These are phyloP conservation scores for Podospora anserina DNA, from an alignment of 495 filamentous ascomycete species.

Conservation along the genomic window DNA sequence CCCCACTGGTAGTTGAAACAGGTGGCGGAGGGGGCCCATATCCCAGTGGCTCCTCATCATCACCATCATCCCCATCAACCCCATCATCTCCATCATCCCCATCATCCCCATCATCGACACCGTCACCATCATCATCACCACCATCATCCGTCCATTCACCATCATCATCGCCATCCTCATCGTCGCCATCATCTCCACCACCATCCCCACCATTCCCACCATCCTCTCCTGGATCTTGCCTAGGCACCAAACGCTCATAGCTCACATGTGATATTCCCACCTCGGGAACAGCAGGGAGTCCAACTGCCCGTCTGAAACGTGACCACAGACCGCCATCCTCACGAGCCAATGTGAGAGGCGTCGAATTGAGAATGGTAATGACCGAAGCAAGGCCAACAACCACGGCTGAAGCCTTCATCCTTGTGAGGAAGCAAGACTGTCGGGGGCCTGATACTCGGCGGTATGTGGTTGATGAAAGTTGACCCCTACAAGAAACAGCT, in stretches of 20 bases:
- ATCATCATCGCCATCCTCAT: background rate
- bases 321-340: constrained; percentile 28
- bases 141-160: background rate
- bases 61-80: background rate
- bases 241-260: constrained; percentile 14
- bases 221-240: constrained; percentile 20
- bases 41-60: constrained; percentile 37
- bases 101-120: background rate
- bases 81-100: background rate
- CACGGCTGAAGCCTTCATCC: constrained; percentile 40
- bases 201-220: background rate
- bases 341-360: constrained; percentile 31
- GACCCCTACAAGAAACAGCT: background rate
- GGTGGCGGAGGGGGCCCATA: constrained; percentile 39
- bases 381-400: constrained; percentile 36
- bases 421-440: background rate
- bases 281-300: constrained; percentile 2
- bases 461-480: background rate
- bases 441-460: background rate
- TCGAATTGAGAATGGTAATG: constrained; percentile 30
- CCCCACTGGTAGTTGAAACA: background rate
- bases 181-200: constrained; percentile 1
- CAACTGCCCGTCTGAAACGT: constrained; percentile 25
- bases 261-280: constrained; percentile 7
- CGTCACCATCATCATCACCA: background rate